Base-by-base conservation (phyloP, 768 basidiomycete genomes). In the Goffeauzyma gilvescens region DNA sequence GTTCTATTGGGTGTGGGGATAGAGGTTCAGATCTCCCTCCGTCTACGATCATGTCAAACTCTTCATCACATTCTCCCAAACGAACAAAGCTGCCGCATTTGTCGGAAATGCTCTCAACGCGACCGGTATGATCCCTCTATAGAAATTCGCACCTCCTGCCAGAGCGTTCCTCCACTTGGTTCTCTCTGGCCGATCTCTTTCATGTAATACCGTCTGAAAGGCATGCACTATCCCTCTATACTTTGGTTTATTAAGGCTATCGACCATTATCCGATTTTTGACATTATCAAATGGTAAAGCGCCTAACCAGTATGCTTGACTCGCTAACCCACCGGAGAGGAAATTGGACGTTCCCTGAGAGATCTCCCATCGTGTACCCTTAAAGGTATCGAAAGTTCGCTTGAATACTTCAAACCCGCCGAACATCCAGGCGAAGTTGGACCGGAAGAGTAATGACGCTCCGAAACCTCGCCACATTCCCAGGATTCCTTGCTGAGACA, bases 381-480 rank as follows among this genome's bases (percentile, higher is more conserved):
- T 62, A 38, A 77, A 61, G 35, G 57, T 61, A 18, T 71, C 66
- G 58, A 78, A 76, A 18, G 65, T 59, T 27, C 77, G 70, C 73
- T 78, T 78, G 47, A 76, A 65, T 8, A 67, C 68, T 73, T 78
- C 57, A 35, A 59, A 55, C 5, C 58, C 73, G 30, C 78, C 67
- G 60, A 82, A 84, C 75, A 82, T 77, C 72, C 74, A 79, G 46
- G 78, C 72, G 62, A 83, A 82, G 64, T 76, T 78, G 44, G 72
- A 72, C 37, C 82, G 66, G 59, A 78, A 81, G 5, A 74, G 70
- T 22, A 82, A 66, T 49, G 77, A 79, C 2, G 77, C 79, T 0
- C 74, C 72, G 48, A 84, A 71, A 41, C 81, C 82, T 52, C 74
- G 73, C 75, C 78, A 85, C 48, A 84, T 65, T 6, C 81, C 81